Evolutionary conservation across 352 stramenopile species (phyloP), one percentile per base, ranked within the genome.

Genomic region (Globisporangium acanthophoron): DNA sequence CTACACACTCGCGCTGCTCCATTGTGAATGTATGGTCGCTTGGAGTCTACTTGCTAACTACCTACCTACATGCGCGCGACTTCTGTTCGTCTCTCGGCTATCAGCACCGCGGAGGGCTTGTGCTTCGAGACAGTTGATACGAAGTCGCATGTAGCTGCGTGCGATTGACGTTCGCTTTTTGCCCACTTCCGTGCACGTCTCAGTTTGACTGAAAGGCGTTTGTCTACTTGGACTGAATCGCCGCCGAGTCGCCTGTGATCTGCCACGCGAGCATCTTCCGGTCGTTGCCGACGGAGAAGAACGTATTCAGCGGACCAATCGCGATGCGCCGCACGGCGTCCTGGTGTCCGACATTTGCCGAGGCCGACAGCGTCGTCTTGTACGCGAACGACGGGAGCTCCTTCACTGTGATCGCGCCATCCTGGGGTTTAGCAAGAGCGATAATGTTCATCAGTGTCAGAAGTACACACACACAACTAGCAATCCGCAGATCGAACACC

Each of bases 231-330:
- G 74, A 57, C 68, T 87, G 77, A 54, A 94, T 80, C 44, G 78
- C 73, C 31, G 66, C 73, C 4, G 71, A 76, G 48, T 94, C 83
- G 54, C 84, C 84, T 43, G 76, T 92, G 70, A 94, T 83, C 65
- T 94, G 84, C 84, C 84, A 94, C 41, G 84, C 84, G 67, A 94
- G 75, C 80, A 91, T 91, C 58, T 86, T 86, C 41, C 78, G 68
- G 64, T 94, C 84, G 55, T 88, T 91, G 57, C 79, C 74, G 39
- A 82, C 72, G 18, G 76, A 85, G 66, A 94, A 94, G 55, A 94
- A 91, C 45, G 84, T 94, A 62, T 89, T 89, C 58, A 78, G 74
- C 5, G 85, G 85, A 24, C 85, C 85, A 3, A 67, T 84, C 0
- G 71, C 70, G 56, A 94, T 89, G 24, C 85, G 85, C 35, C 85